Percentiles rank a stretch among this genome's conserved stretches.
phyloP scores from a whole-genome alignment of 805 yeast genomes.

The Lachancea waltii region DNA sequence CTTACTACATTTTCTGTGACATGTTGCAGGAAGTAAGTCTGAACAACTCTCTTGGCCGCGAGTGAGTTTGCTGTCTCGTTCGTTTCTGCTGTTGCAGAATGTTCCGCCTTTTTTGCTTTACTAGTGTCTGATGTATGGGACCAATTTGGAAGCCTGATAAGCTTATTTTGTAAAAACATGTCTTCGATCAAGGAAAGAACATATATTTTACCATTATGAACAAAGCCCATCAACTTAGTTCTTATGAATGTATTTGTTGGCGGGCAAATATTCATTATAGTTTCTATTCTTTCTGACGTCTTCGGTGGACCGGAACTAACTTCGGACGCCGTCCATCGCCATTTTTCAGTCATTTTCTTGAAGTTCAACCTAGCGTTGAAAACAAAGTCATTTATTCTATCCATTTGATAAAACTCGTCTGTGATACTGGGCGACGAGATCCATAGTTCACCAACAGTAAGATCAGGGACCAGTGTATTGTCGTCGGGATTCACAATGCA shows the following conservation, averaged over 20 bases:
- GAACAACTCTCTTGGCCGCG: constrained; percentile 23
- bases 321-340: constrained; percentile 1
- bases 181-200: constrained; percentile 90
- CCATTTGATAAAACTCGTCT: constrained; percentile 38
- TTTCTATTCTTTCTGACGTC: constrained; percentile 22
- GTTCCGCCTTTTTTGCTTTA: constrained; percentile 12
- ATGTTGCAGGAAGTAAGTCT: constrained; percentile 74
- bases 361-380: constrained; percentile 31
- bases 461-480: constrained; percentile 58
- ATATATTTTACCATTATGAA: constrained; percentile 79
- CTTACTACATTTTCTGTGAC: constrained; percentile 77
- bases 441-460: constrained; percentile 95
- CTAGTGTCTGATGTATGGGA: constrained; percentile 32
- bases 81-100: neutral
- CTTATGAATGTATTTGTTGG: constrained; percentile 50
- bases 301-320: neutral
- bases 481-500: constrained; percentile 96
- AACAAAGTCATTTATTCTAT: constrained; percentile 31
- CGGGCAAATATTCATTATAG: constrained; percentile 27
- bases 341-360: constrained; percentile 22
- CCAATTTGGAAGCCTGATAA: constrained; percentile 31
- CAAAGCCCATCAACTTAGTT: constrained; percentile 87
- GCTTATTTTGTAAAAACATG: constrained; percentile 60
- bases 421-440: constrained; percentile 88
- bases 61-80: neutral